Evolutionary conservation across 1,284 basidiomycete species (phyloP).

Genomic region (Ganoderma meredithae): DNA sequence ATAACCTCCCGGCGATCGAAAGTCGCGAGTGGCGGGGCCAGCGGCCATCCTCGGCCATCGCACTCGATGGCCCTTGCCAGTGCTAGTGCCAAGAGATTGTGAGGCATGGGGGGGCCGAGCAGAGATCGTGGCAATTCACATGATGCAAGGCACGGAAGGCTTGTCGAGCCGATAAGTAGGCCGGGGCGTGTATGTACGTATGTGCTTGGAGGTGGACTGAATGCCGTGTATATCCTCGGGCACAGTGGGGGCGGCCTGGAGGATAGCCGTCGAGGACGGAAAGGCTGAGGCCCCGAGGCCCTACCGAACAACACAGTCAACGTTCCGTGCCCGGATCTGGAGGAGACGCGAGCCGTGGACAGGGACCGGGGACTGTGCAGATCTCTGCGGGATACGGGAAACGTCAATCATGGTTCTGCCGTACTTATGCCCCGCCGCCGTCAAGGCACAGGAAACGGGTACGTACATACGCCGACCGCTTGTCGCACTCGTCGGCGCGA

Average conservation of each 20-base stretch:
- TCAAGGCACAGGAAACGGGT: background rate
- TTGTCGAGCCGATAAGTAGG: background rate
- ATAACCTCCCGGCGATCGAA: background rate
- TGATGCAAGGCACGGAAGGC: conserved; percentile 5
- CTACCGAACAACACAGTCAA: too few relatives aligned
- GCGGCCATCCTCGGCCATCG: background rate
- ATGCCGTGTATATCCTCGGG: background rate
- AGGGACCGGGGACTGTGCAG: background rate
- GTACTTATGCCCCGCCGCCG: background rate
- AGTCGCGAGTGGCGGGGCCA: background rate
- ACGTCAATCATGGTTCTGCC: conserved; percentile 1
- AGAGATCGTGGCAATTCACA: background rate
- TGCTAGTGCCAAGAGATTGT: background rate
- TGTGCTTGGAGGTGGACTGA: background rate
- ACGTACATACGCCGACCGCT: background rate
- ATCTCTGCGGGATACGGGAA: background rate
- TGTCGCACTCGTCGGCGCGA: conserved; percentile 1
- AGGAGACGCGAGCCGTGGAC: background rate
- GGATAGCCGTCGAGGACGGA: conserved; percentile 4
- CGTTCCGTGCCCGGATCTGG: background rate
- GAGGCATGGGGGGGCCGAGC: background rate
- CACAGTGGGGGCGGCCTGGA: background rate
- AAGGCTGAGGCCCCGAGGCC: background rate
- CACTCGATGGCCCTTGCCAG: background rate
- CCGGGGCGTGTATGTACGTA: background rate